phyloP scores from a whole-genome alignment of 2,329 filamentous ascomycete species.

The Trichoderma atrobrunneum region DNA sequence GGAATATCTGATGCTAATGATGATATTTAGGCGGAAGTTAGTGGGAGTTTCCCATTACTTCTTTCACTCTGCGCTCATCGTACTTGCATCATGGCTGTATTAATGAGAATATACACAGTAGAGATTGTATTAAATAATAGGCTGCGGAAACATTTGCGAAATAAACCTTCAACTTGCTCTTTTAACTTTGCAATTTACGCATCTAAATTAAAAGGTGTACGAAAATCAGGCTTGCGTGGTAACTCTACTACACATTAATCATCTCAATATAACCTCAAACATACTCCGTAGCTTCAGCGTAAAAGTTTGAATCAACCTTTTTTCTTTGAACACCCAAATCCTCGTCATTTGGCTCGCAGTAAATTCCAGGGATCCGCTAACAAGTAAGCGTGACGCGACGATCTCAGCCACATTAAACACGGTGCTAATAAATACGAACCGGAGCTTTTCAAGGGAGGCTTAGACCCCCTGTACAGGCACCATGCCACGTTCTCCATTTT shows the following conservation, averaged over 20 bases:
- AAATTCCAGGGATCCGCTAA: not conserved
- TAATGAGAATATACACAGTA: not conserved
- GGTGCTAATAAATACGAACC: not conserved
- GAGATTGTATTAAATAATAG: not conserved
- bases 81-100: not conserved
- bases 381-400: not conserved
- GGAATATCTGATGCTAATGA: not conserved
- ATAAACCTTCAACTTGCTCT: not conserved
- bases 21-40: not conserved
- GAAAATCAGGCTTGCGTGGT: too few species aligned
- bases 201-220: not conserved
- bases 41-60: too few species aligned
- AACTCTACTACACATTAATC: not conserved
- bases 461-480: not conserved
- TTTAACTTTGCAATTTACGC: not conserved
- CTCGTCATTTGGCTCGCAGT: not conserved
- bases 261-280: not conserved
- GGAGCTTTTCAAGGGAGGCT: not conserved
- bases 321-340: not conserved
- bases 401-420: slow-evolving; percentile 4
- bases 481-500: not conserved
- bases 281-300: not conserved
- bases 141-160: not conserved
- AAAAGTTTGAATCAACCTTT: not conserved
- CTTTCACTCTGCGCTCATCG: too few species aligned